Percentiles rank a stretch among this genome's conserved stretches.
phyloP scores from a whole-genome alignment of 495 filamentous ascomycete genomes.

The Hypoxylon crocopeplum region DNA sequence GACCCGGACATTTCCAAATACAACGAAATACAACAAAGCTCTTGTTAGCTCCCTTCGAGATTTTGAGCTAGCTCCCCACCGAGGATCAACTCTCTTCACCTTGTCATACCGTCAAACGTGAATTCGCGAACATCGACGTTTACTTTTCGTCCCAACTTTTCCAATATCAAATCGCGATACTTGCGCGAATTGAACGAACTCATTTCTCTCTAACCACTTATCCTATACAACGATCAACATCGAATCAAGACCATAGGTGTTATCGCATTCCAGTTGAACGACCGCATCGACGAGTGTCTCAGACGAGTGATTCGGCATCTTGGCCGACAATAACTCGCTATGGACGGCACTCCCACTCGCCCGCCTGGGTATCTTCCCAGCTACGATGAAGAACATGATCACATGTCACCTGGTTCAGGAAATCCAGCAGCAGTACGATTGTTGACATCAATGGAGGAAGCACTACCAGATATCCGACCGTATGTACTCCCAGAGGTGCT shows the following conservation, averaged over 20 bases:
- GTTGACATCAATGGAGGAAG: slow-evolving; percentile 60
- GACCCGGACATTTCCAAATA: slow-evolving; percentile 14
- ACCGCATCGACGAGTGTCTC: slow-evolving; percentile 23
- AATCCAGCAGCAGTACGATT: slow-evolving; percentile 55
- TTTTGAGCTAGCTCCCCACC: slow-evolving; percentile 23
- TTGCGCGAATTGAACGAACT: slow-evolving; percentile 2
- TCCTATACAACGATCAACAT: background rate
- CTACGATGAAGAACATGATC: slow-evolving; percentile 56
- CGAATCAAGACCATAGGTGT: slow-evolving; percentile 1
- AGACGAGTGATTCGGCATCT: slow-evolving; percentile 27
- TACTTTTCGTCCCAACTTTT: background rate
- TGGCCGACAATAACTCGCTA: slow-evolving; percentile 42
- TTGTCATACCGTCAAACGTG: slow-evolving; percentile 20
- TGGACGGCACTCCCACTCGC: slow-evolving; percentile 54
- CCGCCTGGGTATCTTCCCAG: slow-evolving; percentile 55
- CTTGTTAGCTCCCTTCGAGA: slow-evolving; percentile 22
- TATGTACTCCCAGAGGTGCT: slow-evolving; percentile 48
- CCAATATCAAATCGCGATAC: slow-evolving; percentile 2
- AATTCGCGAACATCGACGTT: slow-evolving; percentile 19
- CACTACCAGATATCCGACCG: slow-evolving; percentile 44
- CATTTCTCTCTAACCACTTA: background rate
- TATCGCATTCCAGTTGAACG: slow-evolving; percentile 21
- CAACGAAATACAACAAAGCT: slow-evolving; percentile 25
- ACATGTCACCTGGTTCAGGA: slow-evolving; percentile 44
- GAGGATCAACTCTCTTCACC: slow-evolving; percentile 6